Evolutionary conservation across 2,329 filamentous ascomycete species (phyloP).

Genomic region (Aspergillus tamarii): DNA sequence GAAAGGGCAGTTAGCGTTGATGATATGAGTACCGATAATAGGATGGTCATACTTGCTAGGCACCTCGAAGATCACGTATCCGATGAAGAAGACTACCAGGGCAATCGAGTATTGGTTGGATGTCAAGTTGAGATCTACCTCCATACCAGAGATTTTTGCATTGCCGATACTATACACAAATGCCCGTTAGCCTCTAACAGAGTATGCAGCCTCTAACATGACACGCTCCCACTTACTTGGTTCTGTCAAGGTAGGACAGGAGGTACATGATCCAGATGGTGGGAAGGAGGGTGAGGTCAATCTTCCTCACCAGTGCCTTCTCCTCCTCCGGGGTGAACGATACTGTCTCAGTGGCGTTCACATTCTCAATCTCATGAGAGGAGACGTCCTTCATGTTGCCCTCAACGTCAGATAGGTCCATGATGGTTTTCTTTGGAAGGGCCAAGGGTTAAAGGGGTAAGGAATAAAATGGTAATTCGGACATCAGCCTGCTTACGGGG

Average conservation of each 20-base stretch:
- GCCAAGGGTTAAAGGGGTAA: no score
- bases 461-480: no score
- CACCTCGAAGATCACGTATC: conserved; percentile 58
- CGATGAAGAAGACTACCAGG: conserved; percentile 59
- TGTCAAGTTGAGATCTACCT: conserved; percentile 21
- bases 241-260: conserved; percentile 48
- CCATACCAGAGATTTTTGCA: conserved; percentile 31
- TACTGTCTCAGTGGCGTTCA: conserved; percentile 2
- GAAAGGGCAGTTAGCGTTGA: neutral
- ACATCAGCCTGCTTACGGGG: no score
- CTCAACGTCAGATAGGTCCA: no score
- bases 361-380: conserved; percentile 22
- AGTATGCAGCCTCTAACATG: no score
- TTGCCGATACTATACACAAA: conserved; percentile 24
- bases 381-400: no score
- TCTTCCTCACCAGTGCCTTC: conserved; percentile 50
- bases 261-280: conserved; percentile 56
- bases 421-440: no score
- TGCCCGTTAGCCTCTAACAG: neutral
- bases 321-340: conserved; percentile 34
- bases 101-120: conserved; percentile 54
- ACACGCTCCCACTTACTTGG: conserved; percentile 17
- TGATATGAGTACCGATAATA: neutral
- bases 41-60: conserved; percentile 49
- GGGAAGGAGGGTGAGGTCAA: conserved; percentile 50